A percentile compares a stretch with the other conserved stretches of the same genome.
Evolutionary conservation across 495 filamentous ascomycete species (phyloP).

Genomic region (Hypoxylon lienhwacheense): DNA sequence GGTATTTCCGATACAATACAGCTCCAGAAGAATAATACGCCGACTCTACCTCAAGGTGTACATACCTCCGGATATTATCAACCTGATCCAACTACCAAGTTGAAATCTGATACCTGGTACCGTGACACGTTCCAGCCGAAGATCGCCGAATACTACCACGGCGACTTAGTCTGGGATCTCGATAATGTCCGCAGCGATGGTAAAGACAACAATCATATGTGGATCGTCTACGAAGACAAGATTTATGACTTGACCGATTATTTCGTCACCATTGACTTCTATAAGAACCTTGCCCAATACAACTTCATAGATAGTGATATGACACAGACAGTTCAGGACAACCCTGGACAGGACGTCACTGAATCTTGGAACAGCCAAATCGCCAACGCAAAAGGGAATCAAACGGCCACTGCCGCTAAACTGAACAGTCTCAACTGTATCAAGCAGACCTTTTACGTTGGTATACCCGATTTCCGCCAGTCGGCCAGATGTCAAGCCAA

Average conservation of each 20-base stretch:
- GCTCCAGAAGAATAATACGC: constrained; percentile 67
- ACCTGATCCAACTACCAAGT: constrained; percentile 53
- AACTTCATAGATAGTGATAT: constrained; percentile 69
- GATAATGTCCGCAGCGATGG: constrained; percentile 63
- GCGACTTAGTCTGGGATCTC: constrained; percentile 70
- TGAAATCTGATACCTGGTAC: constrained; percentile 77
- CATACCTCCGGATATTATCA: constrained; percentile 70
- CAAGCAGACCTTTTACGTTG: constrained; percentile 79
- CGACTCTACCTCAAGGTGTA: constrained; percentile 51
- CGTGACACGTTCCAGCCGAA: constrained; percentile 67
- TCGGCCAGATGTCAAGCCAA: constrained; percentile 79
- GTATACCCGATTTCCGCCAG: constrained; percentile 82
- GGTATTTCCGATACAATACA: constrained; percentile 55
- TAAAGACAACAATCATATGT: constrained; percentile 66
- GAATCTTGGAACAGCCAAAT: constrained; percentile 57
- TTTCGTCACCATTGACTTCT: constrained; percentile 68
- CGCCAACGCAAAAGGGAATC: constrained; percentile 41
- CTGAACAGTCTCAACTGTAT: constrained; percentile 72
- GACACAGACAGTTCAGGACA: constrained; percentile 65
- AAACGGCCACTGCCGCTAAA: constrained; percentile 45
- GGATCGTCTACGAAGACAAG: constrained; percentile 73
- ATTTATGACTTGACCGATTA: constrained; percentile 94
- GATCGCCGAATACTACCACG: constrained; percentile 85
- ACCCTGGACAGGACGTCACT: constrained; percentile 78
- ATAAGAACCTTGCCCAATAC: constrained; percentile 50